Percentiles rank a stretch among this genome's conserved stretches.
Conservation (phyloP, 257 asterid genomes). For the Sherardia arvensis region DNA sequence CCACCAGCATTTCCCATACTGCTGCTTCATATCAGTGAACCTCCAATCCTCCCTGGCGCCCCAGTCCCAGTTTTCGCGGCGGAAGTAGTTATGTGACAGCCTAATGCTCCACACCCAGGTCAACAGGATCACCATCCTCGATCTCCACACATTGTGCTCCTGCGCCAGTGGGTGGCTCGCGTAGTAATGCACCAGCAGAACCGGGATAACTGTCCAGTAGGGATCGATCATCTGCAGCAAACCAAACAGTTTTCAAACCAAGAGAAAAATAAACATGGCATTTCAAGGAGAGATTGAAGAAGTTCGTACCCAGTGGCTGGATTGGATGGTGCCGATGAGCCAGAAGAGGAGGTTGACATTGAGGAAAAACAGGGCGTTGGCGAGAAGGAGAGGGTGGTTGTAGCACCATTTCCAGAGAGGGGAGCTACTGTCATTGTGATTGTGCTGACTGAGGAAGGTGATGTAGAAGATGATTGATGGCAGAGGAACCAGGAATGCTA, state of each 20-base stretch:
- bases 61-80: slow-evolving; percentile 95
- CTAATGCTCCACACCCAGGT: slow-evolving; percentile 82
- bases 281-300: not conserved
- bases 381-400: slow-evolving; percentile 59
- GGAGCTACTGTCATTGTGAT: slow-evolving; percentile 23
- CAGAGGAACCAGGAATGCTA: slow-evolving; percentile 59
- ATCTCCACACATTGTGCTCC: slow-evolving; percentile 40
- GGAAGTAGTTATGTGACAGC: slow-evolving; percentile 85
- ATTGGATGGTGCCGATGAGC: slow-evolving; percentile 59
- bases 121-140: slow-evolving; percentile 45
- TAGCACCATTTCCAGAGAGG: slow-evolving; percentile 68
- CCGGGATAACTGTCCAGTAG: slow-evolving; percentile 90
- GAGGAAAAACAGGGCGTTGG: slow-evolving; percentile 64
- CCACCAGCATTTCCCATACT: slow-evolving; percentile 77
- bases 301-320: slow-evolving; percentile 76
- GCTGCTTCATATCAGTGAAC: slow-evolving; percentile 53
- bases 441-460: slow-evolving; percentile 51
- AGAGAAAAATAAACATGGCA: not conserved
- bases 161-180: slow-evolving; percentile 46
- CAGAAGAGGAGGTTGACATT: slow-evolving; percentile 76
- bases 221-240: slow-evolving; percentile 76
- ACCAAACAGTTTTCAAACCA: not conserved
- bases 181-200: slow-evolving; percentile 59
- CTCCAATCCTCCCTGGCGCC: slow-evolving; percentile 95
- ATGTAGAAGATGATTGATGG: slow-evolving; percentile 74